These are phyloP conservation scores for Saccharomycopsis malanga DNA, from an alignment of 805 yeast genomes.

Conservation along the genomic window DNA sequence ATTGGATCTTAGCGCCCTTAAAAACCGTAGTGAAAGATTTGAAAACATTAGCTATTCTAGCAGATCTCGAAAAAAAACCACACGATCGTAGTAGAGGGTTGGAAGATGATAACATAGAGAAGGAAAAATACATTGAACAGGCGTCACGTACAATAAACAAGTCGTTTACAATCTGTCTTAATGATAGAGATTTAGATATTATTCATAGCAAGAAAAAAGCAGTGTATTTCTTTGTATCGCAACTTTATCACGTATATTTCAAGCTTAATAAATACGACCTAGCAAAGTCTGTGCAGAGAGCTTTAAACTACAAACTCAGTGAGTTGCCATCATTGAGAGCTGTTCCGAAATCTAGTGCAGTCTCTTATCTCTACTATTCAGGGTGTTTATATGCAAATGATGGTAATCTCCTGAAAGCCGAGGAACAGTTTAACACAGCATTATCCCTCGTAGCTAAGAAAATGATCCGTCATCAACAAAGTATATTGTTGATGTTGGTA, in stretches of 20 bases:
- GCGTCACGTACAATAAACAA: conserved; percentile 62
- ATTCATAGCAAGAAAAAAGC: conserved; percentile 48
- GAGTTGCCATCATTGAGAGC: conserved; percentile 44
- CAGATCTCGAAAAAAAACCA: conserved; percentile 27
- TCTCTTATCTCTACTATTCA: conserved; percentile 60
- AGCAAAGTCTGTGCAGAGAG: conserved; percentile 69
- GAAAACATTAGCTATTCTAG: conserved; percentile 23
- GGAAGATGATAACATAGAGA: conserved; percentile 15
- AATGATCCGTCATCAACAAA: conserved; percentile 19
- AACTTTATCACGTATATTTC: conserved; percentile 64
- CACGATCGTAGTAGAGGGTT: not conserved
- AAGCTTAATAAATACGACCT: conserved; percentile 59
- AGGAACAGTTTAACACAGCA: conserved; percentile 46
- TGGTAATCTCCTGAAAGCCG: conserved; percentile 48
- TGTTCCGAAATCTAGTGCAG: conserved; percentile 45
- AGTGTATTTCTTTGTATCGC: conserved; percentile 63
- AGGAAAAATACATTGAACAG: conserved; percentile 35
- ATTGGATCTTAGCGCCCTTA: conserved; percentile 45
- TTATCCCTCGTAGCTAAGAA: conserved; percentile 12
- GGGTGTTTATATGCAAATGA: conserved; percentile 63
- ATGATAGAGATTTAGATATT: conserved; percentile 59
- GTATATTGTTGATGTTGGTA: conserved; percentile 50
- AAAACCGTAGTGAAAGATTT: conserved; percentile 36
- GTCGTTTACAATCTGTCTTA: conserved; percentile 69
- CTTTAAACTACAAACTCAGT: conserved; percentile 45